Evolutionary conservation across 1,284 basidiomycete genomes (phyloP).

Genomic region (Heterobasidion occidentale): DNA sequence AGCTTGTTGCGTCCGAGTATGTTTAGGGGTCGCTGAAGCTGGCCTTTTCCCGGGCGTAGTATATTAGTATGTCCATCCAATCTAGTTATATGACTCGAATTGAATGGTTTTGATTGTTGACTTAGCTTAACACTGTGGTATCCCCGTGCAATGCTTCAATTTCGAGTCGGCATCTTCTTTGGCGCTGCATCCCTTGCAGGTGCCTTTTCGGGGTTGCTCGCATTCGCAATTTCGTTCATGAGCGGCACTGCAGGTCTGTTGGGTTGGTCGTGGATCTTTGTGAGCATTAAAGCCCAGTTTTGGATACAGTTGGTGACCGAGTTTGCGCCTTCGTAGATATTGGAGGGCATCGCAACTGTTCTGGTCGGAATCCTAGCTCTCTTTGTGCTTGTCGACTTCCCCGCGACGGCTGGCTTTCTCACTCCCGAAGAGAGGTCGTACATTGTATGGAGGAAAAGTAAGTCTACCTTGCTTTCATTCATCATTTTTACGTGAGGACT

Average conservation of each 20-base stretch:
- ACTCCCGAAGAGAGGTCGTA: constrained; percentile 53
- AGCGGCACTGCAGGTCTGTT: constrained; percentile 27
- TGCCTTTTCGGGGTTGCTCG: constrained; percentile 32
- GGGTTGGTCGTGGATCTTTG: constrained; percentile 42
- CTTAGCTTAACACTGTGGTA: constrained; percentile 25
- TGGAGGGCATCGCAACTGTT: constrained; percentile 48
- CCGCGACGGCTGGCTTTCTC: constrained; percentile 46
- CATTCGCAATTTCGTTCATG: constrained; percentile 37
- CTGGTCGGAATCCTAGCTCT: constrained; percentile 35
- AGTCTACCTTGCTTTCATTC: constrained; percentile 8
- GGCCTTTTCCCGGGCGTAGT: constrained; percentile 65
- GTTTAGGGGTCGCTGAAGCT: constrained; percentile 60
- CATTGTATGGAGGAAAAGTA: constrained; percentile 57
- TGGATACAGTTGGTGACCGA: neutral
- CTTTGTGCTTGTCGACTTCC: constrained; percentile 51
- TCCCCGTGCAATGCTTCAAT: constrained; percentile 25
- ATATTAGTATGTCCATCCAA: constrained; percentile 35
- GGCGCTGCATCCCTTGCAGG: constrained; percentile 26
- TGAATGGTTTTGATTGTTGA: constrained; percentile 9
- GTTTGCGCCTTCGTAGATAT: constrained; percentile 26
- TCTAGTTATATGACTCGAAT: neutral
- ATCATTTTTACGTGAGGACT: neutral
- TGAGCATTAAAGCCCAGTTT: constrained; percentile 12
- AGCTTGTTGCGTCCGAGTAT: constrained; percentile 52
- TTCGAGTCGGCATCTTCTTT: constrained; percentile 26